Evolutionary conservation across 2,329 filamentous ascomycete species (phyloP), one percentile per base, ranked within the genome.

Genomic region (Ophioceras dolichostomum): DNA sequence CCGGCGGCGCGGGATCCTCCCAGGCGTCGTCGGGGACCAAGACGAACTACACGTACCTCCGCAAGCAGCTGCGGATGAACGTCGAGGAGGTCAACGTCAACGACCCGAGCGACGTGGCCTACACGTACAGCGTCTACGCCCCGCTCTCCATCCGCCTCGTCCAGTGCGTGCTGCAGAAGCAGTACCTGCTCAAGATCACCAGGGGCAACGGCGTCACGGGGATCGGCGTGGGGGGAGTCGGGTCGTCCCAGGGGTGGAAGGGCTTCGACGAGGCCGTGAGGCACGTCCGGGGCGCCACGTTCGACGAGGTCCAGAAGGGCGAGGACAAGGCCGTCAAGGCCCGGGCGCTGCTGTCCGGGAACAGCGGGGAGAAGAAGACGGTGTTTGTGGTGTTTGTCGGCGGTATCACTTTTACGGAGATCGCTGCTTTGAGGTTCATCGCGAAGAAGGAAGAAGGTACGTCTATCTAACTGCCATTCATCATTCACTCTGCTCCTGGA

Each of bases 81-180:
- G 82, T 95, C 39, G 91, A 98, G 54, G 91, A 96, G 55, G 89
- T 98, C 28, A 88, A 94, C 53, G 91, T 98, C 58, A 79, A 91
- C 41, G 83, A 93, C 33, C 91, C 91, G 3, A 84, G 91, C 50
- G 91, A 98, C 49, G 80, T 96, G 43, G 83, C 88, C n/a, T 98
- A 98, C 51, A 88, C 95, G 10, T 98, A 96, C 60, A 94, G 85
- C 45, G 93, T 91, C 37, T 98, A 96, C 54, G 91, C 93, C 4
- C 93, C 91, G 0, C 70, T 98, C 10, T 94, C 85, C 32, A 75
- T 96, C 38, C 79, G 91, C 13, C 73, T 98, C 4, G 81, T 98
- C 5, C 93, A 98, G 58, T 91, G 85, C 53, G 74, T 96, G 35
- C 62, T 98, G 34, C 88, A 96, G 56, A 98, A 98, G 57, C 76